Evolutionary conservation across 495 filamentous ascomycete species (phyloP), one percentile per base, ranked within the genome.

Genomic region (Xylaria nigripes): DNA sequence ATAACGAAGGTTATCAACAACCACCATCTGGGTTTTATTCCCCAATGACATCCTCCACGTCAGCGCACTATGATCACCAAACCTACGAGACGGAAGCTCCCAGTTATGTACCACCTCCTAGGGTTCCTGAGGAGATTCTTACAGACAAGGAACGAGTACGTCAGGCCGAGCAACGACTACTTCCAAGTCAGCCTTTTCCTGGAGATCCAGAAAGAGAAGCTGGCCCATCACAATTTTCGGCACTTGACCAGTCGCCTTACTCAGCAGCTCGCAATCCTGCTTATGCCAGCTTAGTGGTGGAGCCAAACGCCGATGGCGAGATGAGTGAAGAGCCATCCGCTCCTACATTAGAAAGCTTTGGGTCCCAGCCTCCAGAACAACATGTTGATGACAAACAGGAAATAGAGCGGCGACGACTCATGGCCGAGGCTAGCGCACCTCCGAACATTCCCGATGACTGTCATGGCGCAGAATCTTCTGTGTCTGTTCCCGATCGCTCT

Each of bases 301-400:
- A 25, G 30, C 45, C 41, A 21, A 19, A 46, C 18, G 34, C 24
- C 5, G 47, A 54, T 21, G 45, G 47, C 7, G 48, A 56, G 23
- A 30, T 23, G n/a, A 52, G 48, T 7, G 63, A 51, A 55, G 62
- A 42, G 12, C 69, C 77, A 18, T 77, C 77, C 0, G 76, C 78
- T 0, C 78, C 77, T 13, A 63, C 68, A 0, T 60, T 73, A 6
- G 70, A 70, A 9, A 77, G 80, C 29, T 57, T 80, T 6, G 63
- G 72, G 6, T 60, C 68, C 22, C 58, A 51, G 36, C 22, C 67
- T 57, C 42, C 70, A 55, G 24, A 69, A 53, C 48, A 72, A 68
- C 53, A 57, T 18, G 69, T 69, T n/a, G 87, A 90, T 21, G 91
- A 96, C 63, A 96, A 96, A 65, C 83, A 86, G 60, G 92, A 95